Percentiles rank a stretch among this genome's conserved stretches.
phyloP scores from a whole-genome alignment of 257 asterid genomes.

The Leptodermis oblonga region DNA sequence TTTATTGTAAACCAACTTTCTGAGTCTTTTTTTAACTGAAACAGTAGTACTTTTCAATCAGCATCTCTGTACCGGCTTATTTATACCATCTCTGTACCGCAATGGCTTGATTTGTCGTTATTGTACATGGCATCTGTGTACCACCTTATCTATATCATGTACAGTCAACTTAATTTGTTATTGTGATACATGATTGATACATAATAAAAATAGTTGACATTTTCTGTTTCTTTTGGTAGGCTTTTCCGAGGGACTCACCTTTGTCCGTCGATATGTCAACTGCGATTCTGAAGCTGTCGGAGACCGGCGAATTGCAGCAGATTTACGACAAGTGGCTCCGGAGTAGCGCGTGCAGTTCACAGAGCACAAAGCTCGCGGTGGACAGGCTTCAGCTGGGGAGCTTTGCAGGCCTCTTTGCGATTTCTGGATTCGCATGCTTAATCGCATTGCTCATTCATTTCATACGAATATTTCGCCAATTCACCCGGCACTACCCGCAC shows the following conservation, averaged over 20 bases:
- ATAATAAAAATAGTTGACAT: too few species aligned
- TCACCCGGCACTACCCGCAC: conserved; percentile 18
- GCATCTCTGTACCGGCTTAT: too few species aligned
- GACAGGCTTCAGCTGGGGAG: conserved; percentile 41
- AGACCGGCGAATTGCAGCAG: conserved; percentile 46
- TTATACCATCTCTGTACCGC: too few species aligned
- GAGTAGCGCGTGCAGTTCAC: conserved; percentile 48
- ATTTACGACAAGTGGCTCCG: conserved; percentile 55
- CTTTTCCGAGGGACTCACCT: conserved; percentile 50
- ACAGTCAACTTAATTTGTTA: too few species aligned
- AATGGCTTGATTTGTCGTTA: too few species aligned
- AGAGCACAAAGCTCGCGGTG: conserved; percentile 35
- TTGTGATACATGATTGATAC: too few species aligned
- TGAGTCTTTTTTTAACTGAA: too few species aligned
- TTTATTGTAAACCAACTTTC: neutral
- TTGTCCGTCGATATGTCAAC: conserved; percentile 56
- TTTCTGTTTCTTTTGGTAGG: conserved; percentile 28
- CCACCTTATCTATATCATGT: too few species aligned
- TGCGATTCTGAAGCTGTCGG: conserved; percentile 46
- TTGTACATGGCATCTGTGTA: neutral
- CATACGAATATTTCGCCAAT: conserved; percentile 24
- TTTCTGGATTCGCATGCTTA: conserved; percentile 38
- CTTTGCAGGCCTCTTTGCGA: conserved; percentile 41
- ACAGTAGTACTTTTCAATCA: too few species aligned
- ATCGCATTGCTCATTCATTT: conserved; percentile 41